These are phyloP conservation scores for Blastobotrys chiropterorum DNA, from an alignment of 805 yeast species.

Conservation along the genomic window DNA sequence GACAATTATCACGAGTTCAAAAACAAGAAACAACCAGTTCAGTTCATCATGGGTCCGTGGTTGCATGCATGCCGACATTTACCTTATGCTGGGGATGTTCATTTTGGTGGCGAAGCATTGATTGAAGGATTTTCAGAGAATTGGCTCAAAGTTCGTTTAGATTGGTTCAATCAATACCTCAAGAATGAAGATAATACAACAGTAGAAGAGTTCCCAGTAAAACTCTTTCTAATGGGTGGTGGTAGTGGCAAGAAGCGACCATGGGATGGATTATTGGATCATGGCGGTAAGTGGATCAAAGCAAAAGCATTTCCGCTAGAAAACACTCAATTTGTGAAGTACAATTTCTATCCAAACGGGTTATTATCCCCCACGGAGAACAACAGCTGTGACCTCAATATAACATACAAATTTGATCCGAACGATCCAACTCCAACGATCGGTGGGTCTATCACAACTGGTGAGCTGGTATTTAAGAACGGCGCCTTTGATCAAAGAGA, in stretches of 20 bases:
- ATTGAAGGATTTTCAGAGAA: constrained; percentile 7
- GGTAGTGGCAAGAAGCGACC: not conserved
- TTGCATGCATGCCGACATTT: constrained; percentile 5
- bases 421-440: constrained; percentile 5
- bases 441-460: constrained; percentile 8
- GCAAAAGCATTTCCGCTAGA: not conserved
- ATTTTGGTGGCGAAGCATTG: constrained; percentile 5
- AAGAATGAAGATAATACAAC: not conserved
- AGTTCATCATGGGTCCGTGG: constrained; percentile 11
- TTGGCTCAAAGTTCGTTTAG: constrained; percentile 6
- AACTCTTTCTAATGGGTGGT: constrained; percentile 8
- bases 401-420: constrained; percentile 4
- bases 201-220: not conserved
- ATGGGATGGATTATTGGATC: constrained; percentile 1
- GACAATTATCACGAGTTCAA: constrained; percentile 3
- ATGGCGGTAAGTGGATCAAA: constrained; percentile 8
- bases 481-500: constrained; percentile 8
- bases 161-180: constrained; percentile 6
- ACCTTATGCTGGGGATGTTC: constrained; percentile 6
- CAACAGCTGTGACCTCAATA: not conserved
- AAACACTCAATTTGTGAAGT: not conserved
- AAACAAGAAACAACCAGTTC: constrained; percentile 1
- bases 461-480: constrained; percentile 4
- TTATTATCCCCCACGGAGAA: not conserved
- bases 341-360: constrained; percentile 1